Percentiles rank a stretch among this genome's conserved stretches.
Conservation (phyloP, 345 rosid genomes). For the Firmiana major region DNA sequence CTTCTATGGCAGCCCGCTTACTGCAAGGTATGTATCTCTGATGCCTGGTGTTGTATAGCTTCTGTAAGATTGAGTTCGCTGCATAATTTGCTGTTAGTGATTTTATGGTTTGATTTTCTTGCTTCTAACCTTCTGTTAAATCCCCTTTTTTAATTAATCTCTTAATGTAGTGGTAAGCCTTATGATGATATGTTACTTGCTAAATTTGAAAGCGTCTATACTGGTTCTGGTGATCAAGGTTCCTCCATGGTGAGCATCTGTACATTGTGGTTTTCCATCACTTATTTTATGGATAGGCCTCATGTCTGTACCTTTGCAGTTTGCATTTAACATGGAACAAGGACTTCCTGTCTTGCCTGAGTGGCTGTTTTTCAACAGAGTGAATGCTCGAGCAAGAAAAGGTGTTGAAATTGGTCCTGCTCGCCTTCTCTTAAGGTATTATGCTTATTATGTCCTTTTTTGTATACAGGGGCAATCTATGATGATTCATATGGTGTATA, state of each 20-base stretch:
- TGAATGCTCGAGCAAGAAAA: slow-evolving; percentile 78
- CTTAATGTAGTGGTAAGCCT: slow-evolving; percentile 67
- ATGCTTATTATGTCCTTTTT: not conserved
- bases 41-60: slow-evolving; percentile 7
- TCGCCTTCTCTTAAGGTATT: slow-evolving; percentile 66
- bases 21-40: slow-evolving; percentile 63
- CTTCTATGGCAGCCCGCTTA: slow-evolving; percentile 74
- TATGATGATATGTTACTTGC: slow-evolving; percentile 75
- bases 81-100: not conserved
- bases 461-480: not conserved
- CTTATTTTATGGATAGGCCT: slow-evolving; percentile 5
- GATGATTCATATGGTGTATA: not conserved
- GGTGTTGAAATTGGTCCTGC: slow-evolving; percentile 78
- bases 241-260: slow-evolving; percentile 74
- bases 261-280: slow-evolving; percentile 8
- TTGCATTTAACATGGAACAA: slow-evolving; percentile 85
- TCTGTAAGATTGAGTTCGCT: not conserved
- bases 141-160: slow-evolving; percentile 16
- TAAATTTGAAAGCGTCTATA: slow-evolving; percentile 76
- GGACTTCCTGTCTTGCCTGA: slow-evolving; percentile 83
- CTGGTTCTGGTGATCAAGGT: slow-evolving; percentile 89
- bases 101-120: slow-evolving; percentile 2
- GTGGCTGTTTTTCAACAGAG: slow-evolving; percentile 86
- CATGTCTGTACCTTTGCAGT: slow-evolving; percentile 42
- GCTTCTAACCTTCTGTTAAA: slow-evolving; percentile 15